Evolutionary conservation across 192 early-diverging fungal genomes (phyloP), one percentile per base, ranked within the genome.

Genomic region (Mortierella alpina): DNA sequence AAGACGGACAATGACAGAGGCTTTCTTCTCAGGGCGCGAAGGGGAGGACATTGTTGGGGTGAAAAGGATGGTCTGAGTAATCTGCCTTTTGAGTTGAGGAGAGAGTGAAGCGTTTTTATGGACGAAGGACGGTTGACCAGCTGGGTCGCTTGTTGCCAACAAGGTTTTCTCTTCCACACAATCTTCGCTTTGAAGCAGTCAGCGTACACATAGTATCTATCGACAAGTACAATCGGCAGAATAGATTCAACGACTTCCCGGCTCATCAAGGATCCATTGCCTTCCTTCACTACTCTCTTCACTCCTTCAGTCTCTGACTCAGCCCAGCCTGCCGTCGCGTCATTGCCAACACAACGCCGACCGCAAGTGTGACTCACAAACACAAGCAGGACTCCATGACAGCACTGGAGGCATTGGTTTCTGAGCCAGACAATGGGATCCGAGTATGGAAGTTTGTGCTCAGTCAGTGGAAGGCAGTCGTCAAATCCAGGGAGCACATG

Each of bases 401-500:
- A 55, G n/a, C 58, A 53, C 54, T 72, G 31, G 17, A 80, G 48
- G 47, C 66, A 14, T 41, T 49, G 14, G 77, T 72, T 4, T 18
- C 52, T 31, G 63, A 80, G 49, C 58, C 63, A 13, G 70, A 80
- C 55, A 55, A 72, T 41, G 77, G 77, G n/a, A 58, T 47, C 13
- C 65, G 77, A 44, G 70, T 58, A 14, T 80, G 77, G 77, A 72
- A 68, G 51, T 80, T 80, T 68, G 77, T 72, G 13, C 63, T 80
- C 41, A 40, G 17, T 1, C 77, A 72, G 17, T 80, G 77, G 77
- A 80, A 80, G 58, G 17, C 64, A 7, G 52, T 68, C 40, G 70
- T 80, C 58, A 70, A 80, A 66, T 80, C 77, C 4, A 72, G 77
- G 23, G 77, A 80, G 23, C 77, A 80, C 12, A 80, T 68, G 60